A percentile compares a stretch with the other conserved stretches of the same genome.
phyloP scores from a whole-genome alignment of 75 land plant species.

The Pinus albicaulis region DNA sequence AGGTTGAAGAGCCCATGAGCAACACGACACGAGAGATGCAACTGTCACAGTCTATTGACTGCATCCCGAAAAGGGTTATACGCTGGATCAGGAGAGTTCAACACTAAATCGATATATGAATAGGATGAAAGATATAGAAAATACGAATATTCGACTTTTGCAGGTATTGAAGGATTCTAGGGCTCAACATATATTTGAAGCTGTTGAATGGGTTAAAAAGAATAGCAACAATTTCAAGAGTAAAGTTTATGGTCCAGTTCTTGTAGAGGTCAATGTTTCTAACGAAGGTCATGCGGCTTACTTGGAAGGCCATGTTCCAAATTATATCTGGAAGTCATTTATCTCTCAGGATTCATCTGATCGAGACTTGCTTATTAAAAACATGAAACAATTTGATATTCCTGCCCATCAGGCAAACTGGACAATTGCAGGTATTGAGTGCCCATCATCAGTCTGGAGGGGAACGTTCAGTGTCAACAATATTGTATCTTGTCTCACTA shows the following conservation, averaged over 20 bases:
- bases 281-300: constrained; percentile 64
- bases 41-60: no score
- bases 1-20: no score
- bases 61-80: no score
- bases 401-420: constrained; percentile 93
- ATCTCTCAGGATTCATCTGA: constrained; percentile 83
- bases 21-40: no score
- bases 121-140: constrained; percentile 82
- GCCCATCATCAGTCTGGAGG: constrained; percentile 99
- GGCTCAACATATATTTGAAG: constrained; percentile 74
- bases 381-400: constrained; percentile 56
- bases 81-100: no score
- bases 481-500: constrained; percentile 93
- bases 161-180: constrained; percentile 66
- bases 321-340: constrained; percentile 93
- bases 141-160: constrained; percentile 61
- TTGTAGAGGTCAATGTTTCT: constrained; percentile 88
- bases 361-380: constrained; percentile 67
- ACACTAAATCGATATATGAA: no score
- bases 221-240: constrained; percentile 58
- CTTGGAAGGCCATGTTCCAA: constrained; percentile 83
- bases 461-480: constrained; percentile 98
- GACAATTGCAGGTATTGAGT: constrained; percentile 94
- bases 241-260: constrained; percentile 94
- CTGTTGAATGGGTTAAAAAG: constrained; percentile 75